A percentile compares a stretch with the other conserved stretches of the same genome.
These are phyloP conservation scores for Trichosporon sp. DNA, from an alignment of 1,284 basidiomycete species.

Conservation along the genomic window DNA sequence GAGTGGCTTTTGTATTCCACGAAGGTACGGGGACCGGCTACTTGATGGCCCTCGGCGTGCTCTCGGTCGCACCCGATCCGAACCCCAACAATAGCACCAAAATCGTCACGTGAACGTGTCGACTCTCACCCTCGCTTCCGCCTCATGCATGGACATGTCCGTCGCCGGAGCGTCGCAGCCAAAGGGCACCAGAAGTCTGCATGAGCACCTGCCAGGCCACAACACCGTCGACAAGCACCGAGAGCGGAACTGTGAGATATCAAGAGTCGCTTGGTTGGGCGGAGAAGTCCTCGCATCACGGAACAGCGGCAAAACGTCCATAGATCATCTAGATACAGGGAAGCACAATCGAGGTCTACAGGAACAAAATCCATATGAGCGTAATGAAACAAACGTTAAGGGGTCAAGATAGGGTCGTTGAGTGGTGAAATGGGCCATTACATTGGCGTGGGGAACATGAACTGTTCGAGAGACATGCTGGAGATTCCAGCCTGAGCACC, in stretches of 20 bases:
- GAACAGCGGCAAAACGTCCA: not conserved
- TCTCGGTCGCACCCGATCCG: slow-evolving; percentile 3
- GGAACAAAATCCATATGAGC: not conserved
- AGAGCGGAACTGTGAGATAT: too few species aligned
- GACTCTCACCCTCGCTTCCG: not conserved
- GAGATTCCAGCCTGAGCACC: not conserved
- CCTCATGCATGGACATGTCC: too few species aligned
- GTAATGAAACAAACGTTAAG: not conserved
- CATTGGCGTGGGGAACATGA: slow-evolving; percentile 22
- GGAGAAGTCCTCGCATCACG: too few species aligned
- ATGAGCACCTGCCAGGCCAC: too few species aligned
- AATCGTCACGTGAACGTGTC: not conserved
- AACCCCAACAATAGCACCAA: not conserved
- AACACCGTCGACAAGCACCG: too few species aligned
- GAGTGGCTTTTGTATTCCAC: not conserved
- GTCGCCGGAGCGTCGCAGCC: too few species aligned
- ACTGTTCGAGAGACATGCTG: not conserved
- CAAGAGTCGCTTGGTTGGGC: too few species aligned
- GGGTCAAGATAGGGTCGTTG: not conserved
- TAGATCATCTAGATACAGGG: not conserved
- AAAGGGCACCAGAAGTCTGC: too few species aligned
- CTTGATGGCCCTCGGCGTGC: slow-evolving; percentile 11
- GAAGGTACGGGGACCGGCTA: slow-evolving; percentile 2
- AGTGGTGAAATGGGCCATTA: not conserved
- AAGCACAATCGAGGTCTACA: not conserved